Conservation (phyloP, 768 basidiomycete species). For the Zangia roseola region DNA sequence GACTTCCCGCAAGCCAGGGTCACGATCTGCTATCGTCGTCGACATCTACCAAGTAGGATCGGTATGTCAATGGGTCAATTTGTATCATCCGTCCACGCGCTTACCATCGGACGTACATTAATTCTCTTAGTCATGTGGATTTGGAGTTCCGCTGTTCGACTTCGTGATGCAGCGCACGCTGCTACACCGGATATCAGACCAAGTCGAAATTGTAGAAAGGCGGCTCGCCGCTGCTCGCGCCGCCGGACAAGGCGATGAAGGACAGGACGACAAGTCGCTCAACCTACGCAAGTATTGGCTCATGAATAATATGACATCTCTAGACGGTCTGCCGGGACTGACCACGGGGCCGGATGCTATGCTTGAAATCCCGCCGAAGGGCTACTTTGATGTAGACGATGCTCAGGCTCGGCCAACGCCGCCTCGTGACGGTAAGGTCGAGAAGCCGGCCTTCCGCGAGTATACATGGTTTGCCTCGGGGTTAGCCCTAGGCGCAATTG, state of each 20-base stretch:
- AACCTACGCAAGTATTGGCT: constrained; percentile 57
- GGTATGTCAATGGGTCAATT: constrained; percentile 26
- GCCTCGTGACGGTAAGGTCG: not conserved
- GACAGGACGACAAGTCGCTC: constrained; percentile 7
- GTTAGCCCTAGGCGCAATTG: constrained; percentile 16
- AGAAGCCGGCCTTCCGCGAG: not conserved
- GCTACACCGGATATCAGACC: constrained; percentile 40
- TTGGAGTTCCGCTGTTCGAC: constrained; percentile 58
- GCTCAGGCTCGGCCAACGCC: constrained; percentile 15
- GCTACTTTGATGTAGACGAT: constrained; percentile 16
- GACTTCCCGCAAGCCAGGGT: constrained; percentile 51
- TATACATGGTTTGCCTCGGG: constrained; percentile 18
- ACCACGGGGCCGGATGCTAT: constrained; percentile 23
- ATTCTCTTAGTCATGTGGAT: constrained; percentile 63
- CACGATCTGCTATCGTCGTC: constrained; percentile 58
- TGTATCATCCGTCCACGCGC: not conserved
- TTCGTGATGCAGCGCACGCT: constrained; percentile 57
- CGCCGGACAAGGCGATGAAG: not conserved
- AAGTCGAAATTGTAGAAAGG: constrained; percentile 43
- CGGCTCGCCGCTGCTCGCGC: constrained; percentile 5
- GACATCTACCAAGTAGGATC: constrained; percentile 58
- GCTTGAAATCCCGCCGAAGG: constrained; percentile 5
- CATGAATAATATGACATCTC: constrained; percentile 44
- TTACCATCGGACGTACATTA: too few relatives aligned
- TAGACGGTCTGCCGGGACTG: constrained; percentile 61